phyloP scores from a whole-genome alignment of 1,284 basidiomycete genomes.

The Ustilago cynodontis region DNA sequence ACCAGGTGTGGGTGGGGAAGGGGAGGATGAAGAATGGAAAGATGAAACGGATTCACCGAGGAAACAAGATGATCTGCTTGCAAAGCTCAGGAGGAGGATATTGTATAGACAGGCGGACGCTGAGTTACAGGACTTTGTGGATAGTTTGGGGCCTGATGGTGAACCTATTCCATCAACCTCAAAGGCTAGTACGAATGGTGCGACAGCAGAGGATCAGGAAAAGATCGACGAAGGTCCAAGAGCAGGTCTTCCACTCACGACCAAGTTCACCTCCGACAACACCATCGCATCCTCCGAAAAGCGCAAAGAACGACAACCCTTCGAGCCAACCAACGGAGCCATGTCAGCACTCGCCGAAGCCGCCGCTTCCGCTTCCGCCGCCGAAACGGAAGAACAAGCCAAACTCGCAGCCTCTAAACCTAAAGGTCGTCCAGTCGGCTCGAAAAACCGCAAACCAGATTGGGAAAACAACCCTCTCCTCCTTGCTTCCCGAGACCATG shows the following conservation, averaged over 20 bases:
- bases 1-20: conserved; percentile 16
- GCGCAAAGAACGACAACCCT: conserved; percentile 47
- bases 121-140: conserved; percentile 44
- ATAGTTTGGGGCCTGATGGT: conserved; percentile 29
- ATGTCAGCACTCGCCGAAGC: conserved; percentile 35
- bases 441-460: conserved; percentile 43
- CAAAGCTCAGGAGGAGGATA: conserved; percentile 42
- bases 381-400: conserved; percentile 27
- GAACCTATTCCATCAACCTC: conserved; percentile 2
- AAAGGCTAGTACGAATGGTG: conserved; percentile 13
- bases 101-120: conserved; percentile 46
- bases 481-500: conserved; percentile 21
- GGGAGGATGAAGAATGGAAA: conserved; percentile 27
- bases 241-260: conserved; percentile 17
- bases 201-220: background rate
- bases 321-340: conserved; percentile 31
- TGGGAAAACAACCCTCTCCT: conserved; percentile 44
- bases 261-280: background rate
- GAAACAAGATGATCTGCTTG: conserved; percentile 45
- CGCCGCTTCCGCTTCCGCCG: conserved; percentile 20
- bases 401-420: conserved; percentile 13
- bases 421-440: conserved; percentile 41
- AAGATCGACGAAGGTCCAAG: conserved; percentile 27
- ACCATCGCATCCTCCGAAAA: conserved; percentile 35
- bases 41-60: conserved; percentile 26